phyloP scores from a whole-genome alignment of 768 basidiomycete genomes.

The Hygrophoropsis aurantiaca region DNA sequence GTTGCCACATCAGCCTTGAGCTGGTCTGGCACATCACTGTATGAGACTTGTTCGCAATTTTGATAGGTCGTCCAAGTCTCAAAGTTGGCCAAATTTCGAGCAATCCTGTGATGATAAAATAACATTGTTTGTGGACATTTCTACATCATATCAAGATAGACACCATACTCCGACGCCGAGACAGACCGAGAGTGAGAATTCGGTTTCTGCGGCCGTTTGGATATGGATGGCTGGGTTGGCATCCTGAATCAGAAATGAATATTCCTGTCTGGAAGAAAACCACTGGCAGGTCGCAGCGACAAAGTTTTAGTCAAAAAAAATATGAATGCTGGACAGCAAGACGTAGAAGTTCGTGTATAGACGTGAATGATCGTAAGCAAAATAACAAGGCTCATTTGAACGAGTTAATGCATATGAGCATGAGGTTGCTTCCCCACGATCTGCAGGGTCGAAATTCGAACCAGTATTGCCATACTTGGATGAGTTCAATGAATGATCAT shows the following conservation, averaged over 20 bases:
- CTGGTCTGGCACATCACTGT: constrained; percentile 42
- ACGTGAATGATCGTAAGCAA: constrained; percentile 1
- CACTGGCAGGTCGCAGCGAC: no score
- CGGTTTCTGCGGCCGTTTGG: constrained; percentile 12
- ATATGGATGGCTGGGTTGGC: background rate
- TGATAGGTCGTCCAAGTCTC: constrained; percentile 54
- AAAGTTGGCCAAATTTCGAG: constrained; percentile 46
- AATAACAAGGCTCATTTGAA: background rate
- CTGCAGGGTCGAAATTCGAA: background rate
- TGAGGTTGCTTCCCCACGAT: background rate
- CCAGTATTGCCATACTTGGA: background rate
- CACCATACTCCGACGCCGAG: constrained; percentile 48
- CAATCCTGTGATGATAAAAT: constrained; percentile 38
- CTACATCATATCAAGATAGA: background rate
- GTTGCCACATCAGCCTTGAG: constrained; percentile 34
- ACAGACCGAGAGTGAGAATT: constrained; percentile 31
- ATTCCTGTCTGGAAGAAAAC: no score
- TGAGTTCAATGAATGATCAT: constrained; percentile 1
- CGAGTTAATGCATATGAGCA: no score
- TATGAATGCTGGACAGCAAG: background rate
- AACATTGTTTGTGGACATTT: constrained; percentile 1
- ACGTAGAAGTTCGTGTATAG: background rate
- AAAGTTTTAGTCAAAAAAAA: no score
- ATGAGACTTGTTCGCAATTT: constrained; percentile 48
- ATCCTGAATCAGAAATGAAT: background rate